Evolutionary conservation across 2,329 filamentous ascomycete species (phyloP).

Genomic region (Paecilomyces sp.): DNA sequence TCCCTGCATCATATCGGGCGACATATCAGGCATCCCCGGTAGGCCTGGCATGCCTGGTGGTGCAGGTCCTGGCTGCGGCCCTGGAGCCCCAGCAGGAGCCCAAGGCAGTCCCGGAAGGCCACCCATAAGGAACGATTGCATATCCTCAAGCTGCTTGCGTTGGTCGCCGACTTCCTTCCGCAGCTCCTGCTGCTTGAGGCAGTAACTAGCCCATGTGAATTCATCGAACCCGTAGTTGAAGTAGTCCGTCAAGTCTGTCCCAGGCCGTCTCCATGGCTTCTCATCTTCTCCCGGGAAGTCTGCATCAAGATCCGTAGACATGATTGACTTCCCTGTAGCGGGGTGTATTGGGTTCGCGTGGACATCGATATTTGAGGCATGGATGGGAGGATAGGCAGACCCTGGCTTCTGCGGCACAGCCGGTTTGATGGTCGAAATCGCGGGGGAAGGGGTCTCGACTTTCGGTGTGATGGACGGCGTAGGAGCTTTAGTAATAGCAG

Average conservation of each 20-base stretch:
- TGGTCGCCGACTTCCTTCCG: constrained; percentile 72
- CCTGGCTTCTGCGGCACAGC: constrained; percentile 44
- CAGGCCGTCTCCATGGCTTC: constrained; percentile 92
- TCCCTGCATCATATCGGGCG: constrained; percentile 51
- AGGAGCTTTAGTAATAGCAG: constrained; percentile 21
- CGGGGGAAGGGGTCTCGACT: constrained; percentile 24
- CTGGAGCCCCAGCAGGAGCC: constrained; percentile 17
- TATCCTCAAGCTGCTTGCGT: constrained; percentile 60
- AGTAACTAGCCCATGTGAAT: constrained; percentile 95
- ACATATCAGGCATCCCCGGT: constrained; percentile 44
- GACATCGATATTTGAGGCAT: constrained; percentile 76
- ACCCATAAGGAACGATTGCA: constrained; percentile 54
- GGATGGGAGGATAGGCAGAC: constrained; percentile 59
- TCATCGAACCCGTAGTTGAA: constrained; percentile 99
- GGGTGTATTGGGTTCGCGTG: constrained; percentile 75
- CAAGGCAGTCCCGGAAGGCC: constrained; percentile 41
- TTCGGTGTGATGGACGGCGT: constrained; percentile 26
- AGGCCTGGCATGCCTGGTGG: constrained; percentile 28
- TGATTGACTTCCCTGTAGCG: constrained; percentile 67
- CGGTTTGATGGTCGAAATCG: constrained; percentile 26
- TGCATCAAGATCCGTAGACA: constrained; percentile 70
- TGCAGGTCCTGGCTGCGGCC: constrained; percentile 18
- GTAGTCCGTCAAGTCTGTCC: constrained; percentile 91
- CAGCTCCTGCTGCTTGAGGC: constrained; percentile 75
- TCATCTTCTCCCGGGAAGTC: constrained; percentile 65